These are phyloP conservation scores for Salix caprea DNA, from an alignment of 345 rosid genomes.

Conservation along the genomic window DNA sequence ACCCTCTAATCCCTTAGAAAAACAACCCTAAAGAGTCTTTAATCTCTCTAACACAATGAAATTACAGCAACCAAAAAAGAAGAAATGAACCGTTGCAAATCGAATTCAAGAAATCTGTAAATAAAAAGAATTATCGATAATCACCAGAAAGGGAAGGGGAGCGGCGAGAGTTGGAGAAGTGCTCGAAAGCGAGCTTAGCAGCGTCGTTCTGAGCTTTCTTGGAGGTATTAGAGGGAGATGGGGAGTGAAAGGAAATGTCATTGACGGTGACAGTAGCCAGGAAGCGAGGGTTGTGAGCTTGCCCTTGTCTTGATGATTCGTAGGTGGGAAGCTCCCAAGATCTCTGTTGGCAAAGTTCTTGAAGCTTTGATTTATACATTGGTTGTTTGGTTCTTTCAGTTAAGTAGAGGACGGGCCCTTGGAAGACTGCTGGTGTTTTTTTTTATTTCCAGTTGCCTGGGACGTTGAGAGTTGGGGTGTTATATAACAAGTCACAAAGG, in stretches of 20 bases:
- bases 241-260: constrained; percentile 18
- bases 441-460: too few species aligned
- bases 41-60: neutral
- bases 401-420: too few species aligned
- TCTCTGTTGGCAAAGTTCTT: constrained; percentile 35
- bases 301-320: constrained; percentile 20
- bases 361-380: constrained; percentile 40
- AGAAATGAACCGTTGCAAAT: neutral
- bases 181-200: constrained; percentile 33
- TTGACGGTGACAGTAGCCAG: constrained; percentile 36
- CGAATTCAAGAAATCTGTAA: neutral
- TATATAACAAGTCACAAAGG: too few species aligned
- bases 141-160: neutral
- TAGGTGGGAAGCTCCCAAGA: constrained; percentile 35
- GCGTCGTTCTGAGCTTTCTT: constrained; percentile 47
- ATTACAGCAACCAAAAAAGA: neutral
- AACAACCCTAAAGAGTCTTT: neutral
- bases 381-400: neutral
- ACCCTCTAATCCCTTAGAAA: neutral
- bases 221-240: constrained; percentile 12
- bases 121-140: neutral
- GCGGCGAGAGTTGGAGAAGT: constrained; percentile 5
- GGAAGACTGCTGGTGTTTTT: too few species aligned
- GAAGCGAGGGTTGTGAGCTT: constrained; percentile 36
- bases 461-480: too few species aligned